Evolutionary conservation across 768 basidiomycete species (phyloP).

Genomic region (Psilocybe sp.): DNA sequence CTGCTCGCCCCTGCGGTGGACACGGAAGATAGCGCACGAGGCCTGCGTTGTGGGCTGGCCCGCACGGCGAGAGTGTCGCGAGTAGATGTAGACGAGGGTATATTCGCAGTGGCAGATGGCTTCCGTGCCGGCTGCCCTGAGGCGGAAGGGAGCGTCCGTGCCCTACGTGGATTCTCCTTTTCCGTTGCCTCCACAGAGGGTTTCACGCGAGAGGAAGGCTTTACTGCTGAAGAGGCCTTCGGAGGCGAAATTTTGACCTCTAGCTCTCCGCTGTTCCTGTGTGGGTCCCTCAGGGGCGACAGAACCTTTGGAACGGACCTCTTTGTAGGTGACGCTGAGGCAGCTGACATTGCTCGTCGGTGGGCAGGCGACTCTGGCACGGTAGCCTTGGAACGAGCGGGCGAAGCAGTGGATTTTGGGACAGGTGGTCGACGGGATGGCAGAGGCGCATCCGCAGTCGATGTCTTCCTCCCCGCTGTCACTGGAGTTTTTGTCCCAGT

Average conservation of each 20-base stretch:
- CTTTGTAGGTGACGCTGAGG: too few species aligned
- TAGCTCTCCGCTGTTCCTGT: neutral
- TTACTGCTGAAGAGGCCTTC: conserved; percentile 36
- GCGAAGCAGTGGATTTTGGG: conserved; percentile 20
- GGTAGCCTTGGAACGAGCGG: conserved; percentile 14
- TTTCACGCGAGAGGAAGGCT: conserved; percentile 17
- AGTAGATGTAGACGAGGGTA: too few species aligned
- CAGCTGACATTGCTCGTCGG: too few species aligned
- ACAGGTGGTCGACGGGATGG: conserved; percentile 14
- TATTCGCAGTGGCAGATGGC: too few species aligned
- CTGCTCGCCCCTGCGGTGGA: conserved; percentile 14
- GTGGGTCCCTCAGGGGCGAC: too few species aligned
- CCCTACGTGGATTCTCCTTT: conserved; percentile 22
- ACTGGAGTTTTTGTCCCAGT: neutral
- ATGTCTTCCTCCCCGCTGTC: conserved; percentile 9
- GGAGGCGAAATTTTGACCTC: conserved; percentile 36
- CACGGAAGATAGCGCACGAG: conserved; percentile 22
- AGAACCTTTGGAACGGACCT: too few species aligned
- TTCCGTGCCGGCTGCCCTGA: too few species aligned
- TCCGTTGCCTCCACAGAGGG: conserved; percentile 5
- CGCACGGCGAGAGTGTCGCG: conserved; percentile 9
- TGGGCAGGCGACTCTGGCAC: conserved; percentile 3
- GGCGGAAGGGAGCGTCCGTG: conserved; percentile 23
- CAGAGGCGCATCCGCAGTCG: conserved; percentile 8
- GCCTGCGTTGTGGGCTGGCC: conserved; percentile 19